These are phyloP conservation scores for Spathaspora sp. DNA, from an alignment of 805 yeast genomes.

Conservation along the genomic window DNA sequence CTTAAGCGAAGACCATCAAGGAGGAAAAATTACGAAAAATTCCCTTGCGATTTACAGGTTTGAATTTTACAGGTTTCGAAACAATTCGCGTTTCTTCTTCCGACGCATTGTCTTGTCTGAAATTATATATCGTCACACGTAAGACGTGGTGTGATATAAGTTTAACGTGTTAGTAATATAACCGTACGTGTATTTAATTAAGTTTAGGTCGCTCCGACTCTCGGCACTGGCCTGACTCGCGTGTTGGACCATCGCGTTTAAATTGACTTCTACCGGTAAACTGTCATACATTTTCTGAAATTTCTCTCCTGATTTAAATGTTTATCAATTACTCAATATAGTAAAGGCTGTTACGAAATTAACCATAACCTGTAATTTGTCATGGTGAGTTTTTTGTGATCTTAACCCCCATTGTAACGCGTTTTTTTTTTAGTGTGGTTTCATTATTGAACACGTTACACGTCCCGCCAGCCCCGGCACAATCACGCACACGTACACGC, in stretches of 20 bases:
- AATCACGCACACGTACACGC: neutral
- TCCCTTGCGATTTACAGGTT: neutral
- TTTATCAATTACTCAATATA: neutral
- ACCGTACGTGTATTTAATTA: too few relatives aligned
- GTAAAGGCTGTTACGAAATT: neutral
- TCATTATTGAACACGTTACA: constrained; percentile 1
- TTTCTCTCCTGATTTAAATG: neutral
- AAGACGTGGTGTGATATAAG: too few relatives aligned
- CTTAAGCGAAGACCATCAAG: neutral
- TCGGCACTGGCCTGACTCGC: too few relatives aligned
- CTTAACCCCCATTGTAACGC: neutral
- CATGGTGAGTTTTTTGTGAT: too few relatives aligned
- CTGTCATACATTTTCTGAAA: neutral
- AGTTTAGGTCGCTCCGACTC: too few relatives aligned
- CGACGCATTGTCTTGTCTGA: neutral
- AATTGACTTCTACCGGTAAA: too few relatives aligned
- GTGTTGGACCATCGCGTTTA: too few relatives aligned
- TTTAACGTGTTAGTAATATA: too few relatives aligned
- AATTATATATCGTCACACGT: neutral
- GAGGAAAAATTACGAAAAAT: neutral
- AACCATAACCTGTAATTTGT: too few relatives aligned
- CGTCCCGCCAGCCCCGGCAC: neutral
- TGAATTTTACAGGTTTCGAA: neutral
- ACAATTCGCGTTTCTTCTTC: neutral
- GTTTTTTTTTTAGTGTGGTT: neutral